phyloP scores from a whole-genome alignment of 1,284 basidiomycete genomes.

The Anthracocystis panici-leucophaei region DNA sequence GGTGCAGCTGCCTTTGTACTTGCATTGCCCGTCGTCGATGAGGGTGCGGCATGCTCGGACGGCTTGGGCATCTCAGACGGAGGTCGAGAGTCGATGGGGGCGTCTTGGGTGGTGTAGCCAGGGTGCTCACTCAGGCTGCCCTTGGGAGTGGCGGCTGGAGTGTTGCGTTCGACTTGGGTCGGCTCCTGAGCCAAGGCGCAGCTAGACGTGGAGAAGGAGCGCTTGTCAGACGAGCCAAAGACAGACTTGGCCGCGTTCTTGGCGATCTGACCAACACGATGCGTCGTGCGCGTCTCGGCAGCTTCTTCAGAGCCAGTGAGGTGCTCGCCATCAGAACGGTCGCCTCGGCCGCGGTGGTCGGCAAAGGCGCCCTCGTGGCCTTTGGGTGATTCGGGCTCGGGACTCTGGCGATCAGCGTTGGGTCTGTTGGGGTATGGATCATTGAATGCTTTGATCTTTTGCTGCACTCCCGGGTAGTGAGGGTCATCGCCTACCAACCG shows the following conservation, averaged over 20 bases:
- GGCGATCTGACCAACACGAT: constrained; percentile 29
- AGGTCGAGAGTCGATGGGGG: constrained; percentile 44
- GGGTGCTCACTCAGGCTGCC: constrained; percentile 41
- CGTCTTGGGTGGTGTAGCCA: constrained; percentile 51
- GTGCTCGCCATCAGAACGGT: constrained; percentile 23
- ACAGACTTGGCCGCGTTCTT: constrained; percentile 36
- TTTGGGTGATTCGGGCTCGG: constrained; percentile 41
- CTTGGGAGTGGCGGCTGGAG: constrained; percentile 22
- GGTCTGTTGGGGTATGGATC: constrained; percentile 44
- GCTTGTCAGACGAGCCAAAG: constrained; percentile 33
- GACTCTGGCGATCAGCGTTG: constrained; percentile 8
- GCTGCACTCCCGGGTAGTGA: constrained; percentile 42
- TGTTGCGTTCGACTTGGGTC: constrained; percentile 18
- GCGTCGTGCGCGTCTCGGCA: constrained; percentile 30
- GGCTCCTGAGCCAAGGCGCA: constrained; percentile 15
- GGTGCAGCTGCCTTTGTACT: constrained; percentile 34
- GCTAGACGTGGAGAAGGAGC: constrained; percentile 32
- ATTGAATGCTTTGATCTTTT: constrained; percentile 31
- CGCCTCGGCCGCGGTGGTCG: constrained; percentile 47
- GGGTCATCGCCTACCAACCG: constrained; percentile 34
- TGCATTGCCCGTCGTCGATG: constrained; percentile 24
- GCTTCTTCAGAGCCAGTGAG: constrained; percentile 41
- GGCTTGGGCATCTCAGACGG: constrained; percentile 50
- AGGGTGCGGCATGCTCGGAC: constrained; percentile 15
- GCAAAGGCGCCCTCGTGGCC: constrained; percentile 48